Percentiles rank a stretch among this genome's conserved stretches.
Evolutionary conservation across 2,329 filamentous ascomycete genomes (phyloP).

Genomic region (Graphiopsis chlorocephala): DNA sequence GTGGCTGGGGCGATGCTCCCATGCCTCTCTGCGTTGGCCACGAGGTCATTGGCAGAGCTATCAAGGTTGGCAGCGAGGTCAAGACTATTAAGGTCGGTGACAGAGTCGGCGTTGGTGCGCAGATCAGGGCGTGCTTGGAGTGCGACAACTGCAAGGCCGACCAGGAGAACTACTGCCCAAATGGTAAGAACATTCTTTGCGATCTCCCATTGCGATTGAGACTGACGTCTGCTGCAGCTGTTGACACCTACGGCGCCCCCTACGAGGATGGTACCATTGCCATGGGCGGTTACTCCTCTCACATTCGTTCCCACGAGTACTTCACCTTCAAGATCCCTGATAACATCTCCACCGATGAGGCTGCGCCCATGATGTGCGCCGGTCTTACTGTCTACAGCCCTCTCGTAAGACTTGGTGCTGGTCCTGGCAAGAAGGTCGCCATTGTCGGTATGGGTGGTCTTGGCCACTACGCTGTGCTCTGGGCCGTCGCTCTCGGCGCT

Average conservation of each 20-base stretch:
- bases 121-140: constrained; percentile 49
- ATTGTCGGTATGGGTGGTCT: constrained; percentile 64
- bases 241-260: constrained; percentile 51
- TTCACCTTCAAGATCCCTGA: constrained; percentile 75
- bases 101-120: constrained; percentile 50
- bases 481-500: constrained; percentile 54
- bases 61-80: constrained; percentile 51
- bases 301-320: constrained; percentile 74
- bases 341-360: constrained; percentile 57
- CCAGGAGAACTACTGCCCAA: constrained; percentile 54
- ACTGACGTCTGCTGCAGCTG: constrained; percentile 29
- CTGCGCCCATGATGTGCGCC: constrained; percentile 80
- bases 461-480: constrained; percentile 51
- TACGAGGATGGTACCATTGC: constrained; percentile 60
- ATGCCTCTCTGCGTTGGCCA: constrained; percentile 66
- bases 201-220: neutral
- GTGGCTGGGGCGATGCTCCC: constrained; percentile 64
- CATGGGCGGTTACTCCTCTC: constrained; percentile 65
- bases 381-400: constrained; percentile 79
- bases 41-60: constrained; percentile 51
- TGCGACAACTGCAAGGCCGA: constrained; percentile 52
- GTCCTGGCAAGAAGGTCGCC: constrained; percentile 75
- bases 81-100: constrained; percentile 47
- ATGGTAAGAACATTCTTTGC: constrained; percentile 23
- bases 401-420: constrained; percentile 70